Percentiles rank a stretch among this genome's conserved stretches.
Conservation (phyloP, 805 yeast genomes). For the Sporopachydermia lactativora region DNA sequence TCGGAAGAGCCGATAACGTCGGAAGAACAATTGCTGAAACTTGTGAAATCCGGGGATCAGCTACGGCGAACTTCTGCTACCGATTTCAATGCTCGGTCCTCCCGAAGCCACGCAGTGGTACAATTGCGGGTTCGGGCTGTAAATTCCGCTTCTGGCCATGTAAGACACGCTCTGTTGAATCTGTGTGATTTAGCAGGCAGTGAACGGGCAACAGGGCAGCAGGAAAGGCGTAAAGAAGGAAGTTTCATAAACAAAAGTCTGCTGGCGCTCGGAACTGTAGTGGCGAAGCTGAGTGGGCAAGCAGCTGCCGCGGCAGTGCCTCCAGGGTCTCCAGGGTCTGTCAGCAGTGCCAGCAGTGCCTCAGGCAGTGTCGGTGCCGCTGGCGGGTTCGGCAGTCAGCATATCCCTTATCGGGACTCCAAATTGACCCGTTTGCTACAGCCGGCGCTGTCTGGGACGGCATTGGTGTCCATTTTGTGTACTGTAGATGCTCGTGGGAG, state of each 20-base stretch:
- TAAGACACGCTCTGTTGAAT: conserved; percentile 28
- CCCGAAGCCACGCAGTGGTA: conserved; percentile 85
- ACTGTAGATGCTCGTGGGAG: conserved; percentile 51
- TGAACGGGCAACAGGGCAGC: conserved; percentile 66
- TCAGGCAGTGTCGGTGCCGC: conserved; percentile 18
- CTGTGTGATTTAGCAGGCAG: conserved; percentile 95
- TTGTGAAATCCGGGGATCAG: conserved; percentile 56
- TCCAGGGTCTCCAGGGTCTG: conserved; percentile 17
- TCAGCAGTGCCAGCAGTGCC: conserved; percentile 7
- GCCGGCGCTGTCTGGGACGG: conserved; percentile 81
- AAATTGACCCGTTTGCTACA: conserved; percentile 82
- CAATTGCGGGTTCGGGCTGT: conserved; percentile 40
- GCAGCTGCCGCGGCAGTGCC: conserved; percentile 11
- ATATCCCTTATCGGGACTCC: conserved; percentile 88
- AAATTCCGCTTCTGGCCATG: conserved; percentile 23
- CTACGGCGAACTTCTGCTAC: conserved; percentile 76
- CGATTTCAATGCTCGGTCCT: conserved; percentile 75
- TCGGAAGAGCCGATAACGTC: conserved; percentile 42
- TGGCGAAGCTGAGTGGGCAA: conserved; percentile 51
- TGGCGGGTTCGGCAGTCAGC: too few species aligned
- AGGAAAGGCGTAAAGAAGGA: conserved; percentile 86
- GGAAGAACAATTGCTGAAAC: conserved; percentile 43
- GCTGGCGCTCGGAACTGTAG: conserved; percentile 84
- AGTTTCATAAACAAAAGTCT: conserved; percentile 84
- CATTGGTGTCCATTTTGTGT: conserved; percentile 75